Evolutionary conservation across 345 rosid genomes (phyloP), one percentile per base, ranked within the genome.

Genomic region (Noccaea bulbosa): DNA sequence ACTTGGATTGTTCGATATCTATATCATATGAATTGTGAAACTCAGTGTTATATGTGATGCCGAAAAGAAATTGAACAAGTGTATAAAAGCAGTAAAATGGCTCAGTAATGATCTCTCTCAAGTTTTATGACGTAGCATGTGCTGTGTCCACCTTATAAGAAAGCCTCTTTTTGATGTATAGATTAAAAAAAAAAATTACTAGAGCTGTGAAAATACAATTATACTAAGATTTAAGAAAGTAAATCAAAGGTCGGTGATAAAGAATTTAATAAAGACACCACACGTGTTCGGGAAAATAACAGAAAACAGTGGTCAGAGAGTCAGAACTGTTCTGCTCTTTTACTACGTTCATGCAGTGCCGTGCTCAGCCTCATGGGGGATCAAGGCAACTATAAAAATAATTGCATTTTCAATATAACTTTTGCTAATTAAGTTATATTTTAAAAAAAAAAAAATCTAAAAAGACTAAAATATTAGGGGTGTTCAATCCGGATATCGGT

Each of bases 91-190:
- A 27, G 20, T 65, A 37, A 38, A 51, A 48, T 27, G 30, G 30
- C 60, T 4, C 5, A 6, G 48, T 30, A 15, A 5, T 27, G 14
- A 8, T 51, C 57, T 38, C 12, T 52, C 16, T 39, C 16, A 7
- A 38, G 24, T 14, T 66, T 24, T 37, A 56, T 51, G 70, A 51
- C 27, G 54, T n/a, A 63, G 20, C 62, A 53, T 32, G 62, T 41
- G 50, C 30, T 52, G 15, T 52, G 62, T 53, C 41, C 71, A 52
- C 51, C 32, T 67, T 11, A 27, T 3, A 30, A 27, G 61, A 52
- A 66, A 67, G 52, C 71, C 41, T 66, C 71, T 66, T 40, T 40
- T 40, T n/a, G n/a, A 58, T 55, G n/a, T 17, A 58, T 38, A 38
- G 24, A 20, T 11, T n/a, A n/a, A n/a, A n/a, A n/a, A n/a, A 7